Percentiles rank a stretch among this genome's conserved stretches.
phyloP scores from a whole-genome alignment of 2,329 filamentous ascomycete species.

The Orbilia oligospora region DNA sequence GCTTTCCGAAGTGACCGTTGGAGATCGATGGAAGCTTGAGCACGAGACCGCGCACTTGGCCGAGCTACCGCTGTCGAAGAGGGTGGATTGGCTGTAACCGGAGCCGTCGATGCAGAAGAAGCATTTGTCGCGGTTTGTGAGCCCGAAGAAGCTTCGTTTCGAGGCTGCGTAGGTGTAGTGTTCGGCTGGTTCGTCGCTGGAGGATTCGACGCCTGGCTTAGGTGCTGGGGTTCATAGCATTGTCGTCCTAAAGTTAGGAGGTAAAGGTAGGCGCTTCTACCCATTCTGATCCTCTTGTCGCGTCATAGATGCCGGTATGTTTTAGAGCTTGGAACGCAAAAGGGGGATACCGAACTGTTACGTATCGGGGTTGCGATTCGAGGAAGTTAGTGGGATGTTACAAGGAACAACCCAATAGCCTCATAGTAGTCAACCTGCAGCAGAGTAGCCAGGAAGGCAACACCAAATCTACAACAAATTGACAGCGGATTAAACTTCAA shows the following conservation, averaged over 20 bases:
- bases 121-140: background rate
- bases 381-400: background rate
- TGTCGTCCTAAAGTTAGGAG: constrained; percentile 57
- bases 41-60: constrained; percentile 29
- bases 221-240: constrained; percentile 56
- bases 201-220: background rate
- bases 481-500: too few species aligned
- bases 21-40: constrained; percentile 62
- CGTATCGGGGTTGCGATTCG: background rate
- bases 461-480: too few species aligned
- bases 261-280: constrained; percentile 60
- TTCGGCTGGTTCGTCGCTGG: background rate
- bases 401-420: background rate
- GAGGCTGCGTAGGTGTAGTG: constrained; percentile 6
- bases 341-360: background rate
- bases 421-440: too few species aligned
- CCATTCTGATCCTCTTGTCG: constrained; percentile 34
- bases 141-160: constrained; percentile 18
- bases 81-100: constrained; percentile 11
- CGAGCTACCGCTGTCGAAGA: constrained; percentile 1
- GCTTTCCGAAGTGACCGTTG: constrained; percentile 63
- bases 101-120: background rate
- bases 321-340: background rate
- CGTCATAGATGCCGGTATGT: constrained; percentile 16
- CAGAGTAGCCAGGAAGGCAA: too few species aligned